Percentiles rank a stretch among this genome's conserved stretches.
Conservation (phyloP, 257 asterid genomes). For the Nicotiana undulata region DNA sequence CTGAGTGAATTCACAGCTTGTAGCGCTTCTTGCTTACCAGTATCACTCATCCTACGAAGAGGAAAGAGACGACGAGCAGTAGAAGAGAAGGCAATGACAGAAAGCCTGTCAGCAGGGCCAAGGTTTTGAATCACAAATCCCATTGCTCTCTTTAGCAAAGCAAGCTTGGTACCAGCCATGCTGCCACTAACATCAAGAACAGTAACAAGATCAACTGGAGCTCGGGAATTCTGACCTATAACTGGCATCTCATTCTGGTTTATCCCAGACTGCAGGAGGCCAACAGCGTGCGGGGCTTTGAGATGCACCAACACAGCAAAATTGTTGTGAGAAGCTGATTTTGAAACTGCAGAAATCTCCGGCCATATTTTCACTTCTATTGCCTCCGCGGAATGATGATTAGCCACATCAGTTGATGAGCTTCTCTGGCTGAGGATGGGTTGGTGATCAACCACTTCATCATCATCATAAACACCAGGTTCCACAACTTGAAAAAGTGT, state of each 20-base stretch:
- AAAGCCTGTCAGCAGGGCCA: slow-evolving; percentile 80
- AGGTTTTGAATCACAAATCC: slow-evolving; percentile 80
- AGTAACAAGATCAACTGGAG: slow-evolving; percentile 78
- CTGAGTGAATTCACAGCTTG: slow-evolving; percentile 72
- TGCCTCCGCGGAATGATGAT: slow-evolving; percentile 13
- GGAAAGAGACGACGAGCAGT: slow-evolving; percentile 80
- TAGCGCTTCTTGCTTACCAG: slow-evolving; percentile 62
- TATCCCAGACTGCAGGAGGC: slow-evolving; percentile 10
- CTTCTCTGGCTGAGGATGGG: slow-evolving; percentile 8
- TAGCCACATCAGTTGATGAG: slow-evolving; percentile 17
- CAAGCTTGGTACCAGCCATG: slow-evolving; percentile 95
- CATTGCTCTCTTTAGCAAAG: slow-evolving; percentile 85
- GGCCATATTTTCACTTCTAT: slow-evolving; percentile 50
- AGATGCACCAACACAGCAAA: slow-evolving; percentile 65
- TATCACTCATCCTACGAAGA: slow-evolving; percentile 62
- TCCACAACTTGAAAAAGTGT: slow-evolving; percentile 29
- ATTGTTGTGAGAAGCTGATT: slow-evolving; percentile 28
- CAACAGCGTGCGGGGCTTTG: slow-evolving; percentile 52
- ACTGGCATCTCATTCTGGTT: slow-evolving; percentile 23
- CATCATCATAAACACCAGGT: slow-evolving; percentile 69
- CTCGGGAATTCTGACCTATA: slow-evolving; percentile 40
- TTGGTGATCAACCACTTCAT: slow-evolving; percentile 34
- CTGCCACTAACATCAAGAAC: slow-evolving; percentile 96
- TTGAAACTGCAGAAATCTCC: slow-evolving; percentile 62
- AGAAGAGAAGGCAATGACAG: slow-evolving; percentile 82